These are phyloP conservation scores for Cutaneotrichosporon sp. DNA, from an alignment of 1,284 basidiomycete species.

Conservation along the genomic window DNA sequence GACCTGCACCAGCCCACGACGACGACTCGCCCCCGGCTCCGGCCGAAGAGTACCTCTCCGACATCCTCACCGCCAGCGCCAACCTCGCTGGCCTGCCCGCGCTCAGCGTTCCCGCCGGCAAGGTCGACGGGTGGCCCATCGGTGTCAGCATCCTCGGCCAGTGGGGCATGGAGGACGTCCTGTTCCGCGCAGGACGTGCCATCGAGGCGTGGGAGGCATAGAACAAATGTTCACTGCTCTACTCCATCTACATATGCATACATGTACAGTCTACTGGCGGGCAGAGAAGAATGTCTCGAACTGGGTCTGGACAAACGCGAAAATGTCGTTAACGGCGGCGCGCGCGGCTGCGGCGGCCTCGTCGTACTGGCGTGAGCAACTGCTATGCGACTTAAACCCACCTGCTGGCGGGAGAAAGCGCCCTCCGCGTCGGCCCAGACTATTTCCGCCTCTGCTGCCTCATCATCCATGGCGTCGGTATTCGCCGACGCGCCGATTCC, in stretches of 20 bases:
- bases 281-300: constrained; percentile 6
- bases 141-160: constrained; percentile 81
- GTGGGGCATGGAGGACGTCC: constrained; percentile 75
- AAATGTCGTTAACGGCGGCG: constrained; percentile 22
- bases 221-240: not conserved
- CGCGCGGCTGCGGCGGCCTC: constrained; percentile 22
- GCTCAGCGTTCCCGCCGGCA: constrained; percentile 63
- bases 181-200: constrained; percentile 55
- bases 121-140: constrained; percentile 69
- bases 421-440: constrained; percentile 49
- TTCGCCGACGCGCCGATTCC: constrained; percentile 43
- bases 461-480: constrained; percentile 36
- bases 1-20: constrained; percentile 58
- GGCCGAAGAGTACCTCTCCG: constrained; percentile 70
- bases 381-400: constrained; percentile 16
- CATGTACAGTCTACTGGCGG: not conserved
- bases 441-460: constrained; percentile 50
- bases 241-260: not conserved
- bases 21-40: constrained; percentile 24
- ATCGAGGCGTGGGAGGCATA: constrained; percentile 28
- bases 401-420: constrained; percentile 30
- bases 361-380: constrained; percentile 24
- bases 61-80: constrained; percentile 86
- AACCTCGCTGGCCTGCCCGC: constrained; percentile 84
- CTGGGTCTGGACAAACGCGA: constrained; percentile 10